A percentile compares a stretch with the other conserved stretches of the same genome.
phyloP scores from a whole-genome alignment of 331 rosid genomes.

The Pyrus hybrid region DNA sequence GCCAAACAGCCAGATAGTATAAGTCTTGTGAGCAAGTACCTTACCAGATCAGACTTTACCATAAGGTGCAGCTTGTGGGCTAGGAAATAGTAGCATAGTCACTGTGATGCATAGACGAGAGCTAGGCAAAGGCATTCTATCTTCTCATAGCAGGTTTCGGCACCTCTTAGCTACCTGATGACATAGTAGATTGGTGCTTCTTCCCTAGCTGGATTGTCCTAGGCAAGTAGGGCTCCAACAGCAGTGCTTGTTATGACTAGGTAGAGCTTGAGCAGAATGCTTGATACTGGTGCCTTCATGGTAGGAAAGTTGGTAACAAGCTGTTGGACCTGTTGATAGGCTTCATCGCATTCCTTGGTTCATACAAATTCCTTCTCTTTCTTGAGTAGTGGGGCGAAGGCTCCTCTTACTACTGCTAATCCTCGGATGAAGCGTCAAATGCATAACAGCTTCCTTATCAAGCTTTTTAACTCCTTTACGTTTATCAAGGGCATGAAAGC shows the following conservation, averaged over 20 bases:
- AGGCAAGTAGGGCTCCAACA: neutral
- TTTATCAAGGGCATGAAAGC: neutral
- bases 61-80: too few species aligned
- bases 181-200: neutral
- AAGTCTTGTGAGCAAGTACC: too few species aligned
- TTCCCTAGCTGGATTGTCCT: fast-evolving
- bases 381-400: neutral
- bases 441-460: neutral
- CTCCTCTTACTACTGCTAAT: too few species aligned
- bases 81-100: too few species aligned
- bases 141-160: neutral
- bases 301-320: neutral
- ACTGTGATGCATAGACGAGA: too few species aligned
- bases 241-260: neutral
- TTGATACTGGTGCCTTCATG: neutral
- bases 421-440: neutral
- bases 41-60: too few species aligned
- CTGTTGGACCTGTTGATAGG: neutral
- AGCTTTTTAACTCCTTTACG: too few species aligned
- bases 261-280: neutral
- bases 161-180: neutral
- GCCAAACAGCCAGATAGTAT: too few species aligned
- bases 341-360: neutral
- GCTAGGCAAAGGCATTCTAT: too few species aligned
- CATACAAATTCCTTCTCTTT: neutral